Conservation (phyloP, 1,284 basidiomycete species). For the Thelephora terrestris region DNA sequence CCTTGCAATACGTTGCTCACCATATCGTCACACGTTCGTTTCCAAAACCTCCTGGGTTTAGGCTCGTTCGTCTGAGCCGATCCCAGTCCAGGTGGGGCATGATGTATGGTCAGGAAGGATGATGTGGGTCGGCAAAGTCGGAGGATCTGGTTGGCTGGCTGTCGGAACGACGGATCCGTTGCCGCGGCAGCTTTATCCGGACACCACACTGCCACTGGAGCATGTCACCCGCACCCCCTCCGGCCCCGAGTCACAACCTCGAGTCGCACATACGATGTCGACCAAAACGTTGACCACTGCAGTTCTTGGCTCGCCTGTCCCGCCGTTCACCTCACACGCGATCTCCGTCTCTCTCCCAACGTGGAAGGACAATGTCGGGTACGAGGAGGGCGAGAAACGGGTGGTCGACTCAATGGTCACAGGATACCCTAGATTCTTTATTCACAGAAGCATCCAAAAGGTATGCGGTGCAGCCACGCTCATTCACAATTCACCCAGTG, state of each 20-base stretch:
- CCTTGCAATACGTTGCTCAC: conserved; percentile 28
- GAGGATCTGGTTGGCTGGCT: too few relatives aligned
- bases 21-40: conserved; percentile 44
- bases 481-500: neutral
- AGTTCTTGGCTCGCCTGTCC: conserved; percentile 44
- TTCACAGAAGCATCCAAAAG: conserved; percentile 82
- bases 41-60: conserved; percentile 55
- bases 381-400: conserved; percentile 86
- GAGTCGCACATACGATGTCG: too few relatives aligned
- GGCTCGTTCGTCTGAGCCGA: conserved; percentile 35
- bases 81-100: conserved; percentile 33
- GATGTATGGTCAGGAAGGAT: neutral
- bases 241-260: too few relatives aligned
- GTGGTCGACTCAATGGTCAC: conserved; percentile 78
- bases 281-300: conserved; percentile 13
- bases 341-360: conserved; percentile 96
- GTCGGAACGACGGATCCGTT: too few relatives aligned
- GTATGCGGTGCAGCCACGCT: conserved; percentile 31
- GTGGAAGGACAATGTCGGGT: conserved; percentile 90
- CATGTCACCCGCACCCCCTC: too few relatives aligned
- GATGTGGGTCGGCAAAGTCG: neutral
- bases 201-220: too few relatives aligned
- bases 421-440: conserved; percentile 97
- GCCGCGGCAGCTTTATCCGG: too few relatives aligned
- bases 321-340: conserved; percentile 74